Percentiles rank a stretch among this genome's conserved stretches.
phyloP scores from a whole-genome alignment of 305 asterid species.

The Rubia occidens region DNA sequence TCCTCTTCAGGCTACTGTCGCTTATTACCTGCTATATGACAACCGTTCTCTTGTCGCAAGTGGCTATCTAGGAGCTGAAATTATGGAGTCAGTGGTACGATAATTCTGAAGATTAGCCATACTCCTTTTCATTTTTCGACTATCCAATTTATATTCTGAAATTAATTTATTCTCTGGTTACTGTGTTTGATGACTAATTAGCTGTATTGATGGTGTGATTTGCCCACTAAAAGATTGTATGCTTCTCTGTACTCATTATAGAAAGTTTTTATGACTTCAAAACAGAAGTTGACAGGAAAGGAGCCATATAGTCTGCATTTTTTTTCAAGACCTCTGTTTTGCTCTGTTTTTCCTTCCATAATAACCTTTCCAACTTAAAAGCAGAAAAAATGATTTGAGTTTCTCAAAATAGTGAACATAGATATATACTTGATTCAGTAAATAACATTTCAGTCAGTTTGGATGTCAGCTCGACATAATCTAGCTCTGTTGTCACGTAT shows the following conservation, averaged over 20 bases:
- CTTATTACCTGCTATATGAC: slow-evolving; percentile 74
- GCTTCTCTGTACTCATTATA: not conserved
- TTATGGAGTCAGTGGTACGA: slow-evolving; percentile 66
- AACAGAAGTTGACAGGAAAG: not conserved
- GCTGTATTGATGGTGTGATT: not conserved
- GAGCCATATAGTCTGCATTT: not conserved
- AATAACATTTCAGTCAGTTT: not conserved
- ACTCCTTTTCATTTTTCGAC: not conserved
- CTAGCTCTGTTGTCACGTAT: not conserved
- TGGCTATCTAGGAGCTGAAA: slow-evolving; percentile 73
- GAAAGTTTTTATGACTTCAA: too few relatives aligned
- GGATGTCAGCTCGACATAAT: not conserved
- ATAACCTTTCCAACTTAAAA: not conserved
- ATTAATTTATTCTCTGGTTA: not conserved
- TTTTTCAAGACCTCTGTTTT: not conserved
- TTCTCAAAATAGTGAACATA: not conserved
- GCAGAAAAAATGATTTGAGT: not conserved
- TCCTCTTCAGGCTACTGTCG: slow-evolving; percentile 66
- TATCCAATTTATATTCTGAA: not conserved
- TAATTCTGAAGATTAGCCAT: not conserved
- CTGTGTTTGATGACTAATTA: not conserved
- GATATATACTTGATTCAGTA: not conserved
- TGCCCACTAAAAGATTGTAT: not conserved
- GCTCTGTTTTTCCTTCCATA: not conserved
- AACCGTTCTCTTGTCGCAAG: slow-evolving; percentile 53